Conservation (phyloP, 768 basidiomycete genomes). For the Guyanaporus albipodus region DNA sequence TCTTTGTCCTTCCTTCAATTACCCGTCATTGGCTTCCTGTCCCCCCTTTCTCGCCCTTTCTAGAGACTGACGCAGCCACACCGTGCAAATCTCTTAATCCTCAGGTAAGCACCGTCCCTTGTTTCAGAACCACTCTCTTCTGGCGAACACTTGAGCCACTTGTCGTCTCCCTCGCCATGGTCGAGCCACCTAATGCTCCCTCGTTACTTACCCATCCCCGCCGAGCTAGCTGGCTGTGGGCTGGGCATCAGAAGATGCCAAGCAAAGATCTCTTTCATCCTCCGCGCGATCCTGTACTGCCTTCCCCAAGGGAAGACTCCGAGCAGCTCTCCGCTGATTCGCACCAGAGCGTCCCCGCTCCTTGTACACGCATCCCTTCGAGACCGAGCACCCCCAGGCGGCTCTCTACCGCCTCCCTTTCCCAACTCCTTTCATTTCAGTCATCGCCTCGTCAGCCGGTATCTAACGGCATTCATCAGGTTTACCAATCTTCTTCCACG, state of each 20-base stretch:
- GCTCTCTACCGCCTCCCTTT: slow-evolving; percentile 23
- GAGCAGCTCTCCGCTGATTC: slow-evolving; percentile 1
- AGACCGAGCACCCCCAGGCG: slow-evolving; percentile 21
- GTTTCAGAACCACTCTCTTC: slow-evolving; percentile 11
- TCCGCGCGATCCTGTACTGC: slow-evolving; percentile 15
- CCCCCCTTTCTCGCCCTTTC: slow-evolving; percentile 22
- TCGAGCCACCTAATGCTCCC: slow-evolving; percentile 12
- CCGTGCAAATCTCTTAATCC: slow-evolving; percentile 18
- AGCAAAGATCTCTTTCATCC: slow-evolving; percentile 14
- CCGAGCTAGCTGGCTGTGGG: slow-evolving; percentile 29
- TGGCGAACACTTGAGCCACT: not conserved
- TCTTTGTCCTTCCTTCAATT: slow-evolving; percentile 3
- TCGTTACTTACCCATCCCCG: slow-evolving; percentile 13
- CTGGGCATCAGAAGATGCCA: slow-evolving; percentile 20
- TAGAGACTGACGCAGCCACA: slow-evolving; percentile 33
- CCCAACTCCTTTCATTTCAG: slow-evolving; percentile 26
- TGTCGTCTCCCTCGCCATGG: slow-evolving; percentile 20
- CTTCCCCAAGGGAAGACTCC: slow-evolving; percentile 16
- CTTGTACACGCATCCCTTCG: slow-evolving; percentile 11
- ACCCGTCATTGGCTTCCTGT: slow-evolving; percentile 6
- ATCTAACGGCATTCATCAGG: slow-evolving; percentile 21
- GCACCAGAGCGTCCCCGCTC: not conserved
- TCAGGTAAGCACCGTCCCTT: slow-evolving; percentile 31
- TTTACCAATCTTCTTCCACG: slow-evolving; percentile 3
- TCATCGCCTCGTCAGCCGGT: slow-evolving; percentile 11